A percentile compares a stretch with the other conserved stretches of the same genome.
phyloP scores from a whole-genome alignment of 2,329 filamentous ascomycete species.

The Raffaelea arxii region DNA sequence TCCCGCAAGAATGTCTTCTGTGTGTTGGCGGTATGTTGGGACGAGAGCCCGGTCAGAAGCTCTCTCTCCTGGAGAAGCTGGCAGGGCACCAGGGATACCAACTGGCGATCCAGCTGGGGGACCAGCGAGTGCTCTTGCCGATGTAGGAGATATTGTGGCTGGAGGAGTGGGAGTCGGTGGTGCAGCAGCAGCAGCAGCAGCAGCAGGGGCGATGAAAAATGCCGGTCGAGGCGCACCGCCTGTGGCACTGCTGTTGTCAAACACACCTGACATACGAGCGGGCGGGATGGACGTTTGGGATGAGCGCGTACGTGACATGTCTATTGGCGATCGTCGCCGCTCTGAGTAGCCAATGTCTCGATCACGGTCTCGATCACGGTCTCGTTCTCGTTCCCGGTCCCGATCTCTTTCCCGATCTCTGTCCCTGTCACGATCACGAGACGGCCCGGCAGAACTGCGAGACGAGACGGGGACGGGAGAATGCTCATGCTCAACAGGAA shows the following conservation, averaged over 20 bases:
- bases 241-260: conserved; percentile 1
- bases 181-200: no score
- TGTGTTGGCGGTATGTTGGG: conserved; percentile 37
- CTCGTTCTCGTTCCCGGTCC: no score
- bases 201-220: no score
- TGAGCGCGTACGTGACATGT: not conserved
- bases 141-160: no score
- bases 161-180: no score
- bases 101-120: not conserved
- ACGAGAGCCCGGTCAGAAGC: conserved; percentile 14
- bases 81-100: not conserved
- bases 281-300: conserved; percentile 2
- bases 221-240: no score
- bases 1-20: conserved; percentile 38
- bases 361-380: no score
- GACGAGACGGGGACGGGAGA: not conserved
- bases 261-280: conserved; percentile 5
- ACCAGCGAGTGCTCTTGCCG: not conserved
- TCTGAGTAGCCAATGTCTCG: conserved; percentile 3
- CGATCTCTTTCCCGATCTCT: no score
- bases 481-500: not conserved
- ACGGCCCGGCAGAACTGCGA: not conserved
- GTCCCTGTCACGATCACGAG: no score
- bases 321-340: conserved; percentile 6
- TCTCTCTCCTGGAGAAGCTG: no score